A percentile compares a stretch with the other conserved stretches of the same genome.
phyloP scores from a whole-genome alignment of 306 rosid genomes.

The Cyclanthera cordifolia region DNA sequence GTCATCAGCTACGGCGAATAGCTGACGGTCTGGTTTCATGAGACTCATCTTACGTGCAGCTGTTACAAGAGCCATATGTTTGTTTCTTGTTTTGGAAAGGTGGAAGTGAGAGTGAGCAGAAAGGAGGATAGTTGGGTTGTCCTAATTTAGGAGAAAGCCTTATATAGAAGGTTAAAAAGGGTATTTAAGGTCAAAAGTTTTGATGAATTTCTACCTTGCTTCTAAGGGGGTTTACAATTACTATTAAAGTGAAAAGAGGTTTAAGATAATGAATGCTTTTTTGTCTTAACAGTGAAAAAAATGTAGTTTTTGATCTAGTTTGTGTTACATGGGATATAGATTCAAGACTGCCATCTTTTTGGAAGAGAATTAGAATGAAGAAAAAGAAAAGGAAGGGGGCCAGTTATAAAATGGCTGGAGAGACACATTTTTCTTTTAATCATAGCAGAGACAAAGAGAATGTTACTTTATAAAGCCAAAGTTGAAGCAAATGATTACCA shows the following conservation, averaged over 20 bases:
- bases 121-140: background rate
- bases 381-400: slow-evolving; percentile 1
- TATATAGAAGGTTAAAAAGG: slow-evolving; percentile 10
- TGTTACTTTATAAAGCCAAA: slow-evolving; percentile 6
- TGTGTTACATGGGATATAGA: background rate
- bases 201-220: slow-evolving; percentile 44
- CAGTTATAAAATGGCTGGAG: background rate
- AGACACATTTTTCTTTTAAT: background rate
- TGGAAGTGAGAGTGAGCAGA: too few relatives aligned
- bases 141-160: background rate
- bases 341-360: background rate
- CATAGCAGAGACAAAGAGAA: background rate
- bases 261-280: slow-evolving; percentile 10
- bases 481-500: background rate
- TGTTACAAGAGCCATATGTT: background rate
- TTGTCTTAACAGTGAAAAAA: background rate
- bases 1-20: slow-evolving; percentile 32
- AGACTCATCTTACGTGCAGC: slow-evolving; percentile 4
- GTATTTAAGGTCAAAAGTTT: slow-evolving; percentile 4
- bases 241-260: slow-evolving; percentile 17
- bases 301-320: background rate
- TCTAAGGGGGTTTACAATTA: slow-evolving; percentile 26
- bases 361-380: background rate
- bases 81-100: background rate
- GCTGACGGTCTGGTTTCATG: slow-evolving; percentile 16